Conservation (phyloP, 768 basidiomycete species). For the Gyrodon lividus region DNA sequence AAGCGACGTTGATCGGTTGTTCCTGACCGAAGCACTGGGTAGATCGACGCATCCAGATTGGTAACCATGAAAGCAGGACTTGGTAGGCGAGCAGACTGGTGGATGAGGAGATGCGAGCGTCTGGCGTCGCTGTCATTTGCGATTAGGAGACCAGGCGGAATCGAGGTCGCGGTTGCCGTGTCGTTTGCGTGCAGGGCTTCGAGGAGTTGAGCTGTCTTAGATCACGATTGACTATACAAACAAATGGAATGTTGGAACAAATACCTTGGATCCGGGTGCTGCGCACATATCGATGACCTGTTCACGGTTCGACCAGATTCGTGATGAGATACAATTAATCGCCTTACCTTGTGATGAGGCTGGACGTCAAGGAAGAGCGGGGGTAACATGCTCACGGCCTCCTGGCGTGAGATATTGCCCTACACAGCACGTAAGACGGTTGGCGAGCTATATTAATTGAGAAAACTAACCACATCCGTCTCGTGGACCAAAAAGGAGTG, state of each 20-base stretch:
- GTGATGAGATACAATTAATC: background rate
- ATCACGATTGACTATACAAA: background rate
- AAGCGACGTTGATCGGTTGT: constrained; percentile 29
- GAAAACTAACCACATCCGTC: constrained; percentile 84
- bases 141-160: constrained; percentile 82
- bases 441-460: background rate
- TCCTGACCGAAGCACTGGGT: constrained; percentile 54
- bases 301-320: constrained; percentile 1
- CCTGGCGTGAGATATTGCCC: constrained; percentile 96
- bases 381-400: constrained; percentile 99
- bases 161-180: constrained; percentile 57
- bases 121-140: constrained; percentile 96
- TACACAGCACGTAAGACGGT: constrained; percentile 27
- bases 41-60: constrained; percentile 91
- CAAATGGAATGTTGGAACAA: background rate
- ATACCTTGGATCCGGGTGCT: constrained; percentile 93
- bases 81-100: constrained; percentile 93
- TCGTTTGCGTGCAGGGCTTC: constrained; percentile 90
- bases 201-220: constrained; percentile 89
- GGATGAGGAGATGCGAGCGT: constrained; percentile 93
- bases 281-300: constrained; percentile 97
- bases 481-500: constrained; percentile 97
- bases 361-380: constrained; percentile 93
- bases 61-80: constrained; percentile 93
- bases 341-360: constrained; percentile 77